Base-by-base conservation (phyloP, 2,329 filamentous ascomycete genomes). In the Fusarium sp. region DNA sequence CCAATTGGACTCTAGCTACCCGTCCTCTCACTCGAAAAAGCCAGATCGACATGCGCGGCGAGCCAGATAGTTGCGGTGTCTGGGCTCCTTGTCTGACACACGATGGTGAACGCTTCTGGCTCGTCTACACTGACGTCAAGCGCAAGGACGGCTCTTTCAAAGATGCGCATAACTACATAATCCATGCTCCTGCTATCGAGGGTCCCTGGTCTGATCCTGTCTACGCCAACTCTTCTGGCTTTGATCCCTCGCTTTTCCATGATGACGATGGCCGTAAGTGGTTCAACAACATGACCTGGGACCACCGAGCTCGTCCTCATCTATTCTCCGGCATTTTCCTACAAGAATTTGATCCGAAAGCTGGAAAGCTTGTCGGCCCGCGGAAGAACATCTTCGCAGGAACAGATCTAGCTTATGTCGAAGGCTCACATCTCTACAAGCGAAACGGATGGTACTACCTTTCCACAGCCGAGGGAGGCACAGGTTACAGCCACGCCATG, bases 71-170 rank as follows among this genome's bases (percentile, higher is more conserved):
- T 73, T 86, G 86, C 68, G 86, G 86, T 36, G 78, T 90, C n/a
- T 90, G 87, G 86, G 87, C 88, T 3, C 88, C 88, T 0, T 90
- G 88, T 69, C 80, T 90, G 20, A 86, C 83, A 0, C 86, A 89
- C 66, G 87, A 89, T 65, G 86, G 86, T 44, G 79, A 83, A 4
- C 82, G 78, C 53, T 90, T 89, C 76, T 89, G 84, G 82, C 83
- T 90, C 7, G 87, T 89, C 3, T 90, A 88, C 74, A 89, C 87
- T 1, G 86, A 89, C 69, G 87, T 90, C 17, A 90, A 89, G 77
- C 86, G 88, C 65, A 89, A 89, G 73, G 88, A 90, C 67, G 88
- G 88, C 14, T 86, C 83, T 4, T 89, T 88, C 81, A 89, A 88
- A 73, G 87, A 89, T 68, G 82, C 85, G 1, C 87, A 85, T 66